Base-by-base conservation (phyloP, 371 early-diverging fungal species). In the Chytridium lagenaria region DNA sequence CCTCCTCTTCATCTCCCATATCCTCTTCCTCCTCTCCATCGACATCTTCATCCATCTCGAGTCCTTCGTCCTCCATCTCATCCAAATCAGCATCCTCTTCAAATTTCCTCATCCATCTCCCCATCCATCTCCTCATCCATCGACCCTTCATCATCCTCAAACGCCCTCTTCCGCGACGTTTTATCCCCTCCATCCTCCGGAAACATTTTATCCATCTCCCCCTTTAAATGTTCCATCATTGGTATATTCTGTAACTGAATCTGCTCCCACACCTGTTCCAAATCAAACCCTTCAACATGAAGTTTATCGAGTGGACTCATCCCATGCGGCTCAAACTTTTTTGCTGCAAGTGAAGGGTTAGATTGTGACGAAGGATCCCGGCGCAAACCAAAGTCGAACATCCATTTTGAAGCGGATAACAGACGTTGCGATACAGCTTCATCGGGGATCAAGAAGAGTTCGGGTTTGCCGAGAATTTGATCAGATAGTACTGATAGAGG, bases 181-280 rank as follows among this genome's bases (percentile, higher is more conserved):
- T 26, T 64, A 19, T 7, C 26, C 64, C 23, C 23, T 1, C 50
- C 64, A 28, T 15, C 67, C 30, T 12, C 37, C 28, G 57, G 26
- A 59, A 71, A n/a, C 30, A 91, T 75, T 44, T 81, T 66, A 59
- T 88, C 80, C 7, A 89, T 72, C 50, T 85, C 79, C 12, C 83
- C 39, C 51, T 81, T 83, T 26, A 91, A 82, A 73, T 87, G 90
- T 33, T 87, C 81, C n/a, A 94, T 75, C 70, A 95, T 91, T 0
- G 94, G 93, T 69, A 87, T 86, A 77, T 96, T 95, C 71, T 91
- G 92, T 71, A 93, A 79, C 50, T 91, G 90, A 68, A 97, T 86
- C 78, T 95, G 92, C 83, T 95, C 94, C 98, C 98, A 97, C 63
- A 96, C 90, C 86, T 95, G 95, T 71, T 92, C 91, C 52, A 86